These are phyloP conservation scores for Aspergillus proliferans DNA, from an alignment of 2,329 filamentous ascomycete species.

Conservation along the genomic window DNA sequence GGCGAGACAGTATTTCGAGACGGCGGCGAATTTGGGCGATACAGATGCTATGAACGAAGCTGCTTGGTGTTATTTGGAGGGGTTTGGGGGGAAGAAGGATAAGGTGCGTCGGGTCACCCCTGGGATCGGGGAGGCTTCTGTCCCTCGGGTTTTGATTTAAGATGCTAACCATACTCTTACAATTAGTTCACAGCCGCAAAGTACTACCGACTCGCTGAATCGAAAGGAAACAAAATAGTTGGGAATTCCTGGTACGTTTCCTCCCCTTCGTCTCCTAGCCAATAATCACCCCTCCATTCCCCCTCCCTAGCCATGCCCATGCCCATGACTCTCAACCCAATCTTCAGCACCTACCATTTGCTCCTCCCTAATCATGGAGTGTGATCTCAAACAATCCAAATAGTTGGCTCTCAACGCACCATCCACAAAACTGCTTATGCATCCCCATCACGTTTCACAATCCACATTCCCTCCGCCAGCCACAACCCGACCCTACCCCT, in stretches of 20 bases:
- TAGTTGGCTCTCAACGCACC: too few relatives aligned
- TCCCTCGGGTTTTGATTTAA: background rate
- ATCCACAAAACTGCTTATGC: too few relatives aligned
- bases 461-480: background rate
- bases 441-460: too few relatives aligned
- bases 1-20: slow-evolving; percentile 90
- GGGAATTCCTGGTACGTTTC: slow-evolving; percentile 86
- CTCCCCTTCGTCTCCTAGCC: slow-evolving; percentile 1
- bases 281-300: background rate
- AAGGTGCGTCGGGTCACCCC: slow-evolving; percentile 62
- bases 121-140: background rate
- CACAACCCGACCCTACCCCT: slow-evolving; percentile 1
- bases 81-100: slow-evolving; percentile 97
- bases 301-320: background rate
- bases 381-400: too few relatives aligned
- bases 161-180: background rate
- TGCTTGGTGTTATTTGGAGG: slow-evolving; percentile 91
- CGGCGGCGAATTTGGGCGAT: slow-evolving; percentile 91
- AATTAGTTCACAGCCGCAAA: slow-evolving; percentile 58
- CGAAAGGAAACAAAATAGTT: slow-evolving; percentile 79
- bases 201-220: slow-evolving; percentile 87
- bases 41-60: slow-evolving; percentile 97
- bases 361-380: too few relatives aligned
- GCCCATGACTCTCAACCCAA: too few relatives aligned
- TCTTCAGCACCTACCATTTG: too few relatives aligned